Evolutionary conservation across 2,329 filamentous ascomycete species (phyloP), one percentile per base, ranked within the genome.

Genomic region (Phoma sp.): DNA sequence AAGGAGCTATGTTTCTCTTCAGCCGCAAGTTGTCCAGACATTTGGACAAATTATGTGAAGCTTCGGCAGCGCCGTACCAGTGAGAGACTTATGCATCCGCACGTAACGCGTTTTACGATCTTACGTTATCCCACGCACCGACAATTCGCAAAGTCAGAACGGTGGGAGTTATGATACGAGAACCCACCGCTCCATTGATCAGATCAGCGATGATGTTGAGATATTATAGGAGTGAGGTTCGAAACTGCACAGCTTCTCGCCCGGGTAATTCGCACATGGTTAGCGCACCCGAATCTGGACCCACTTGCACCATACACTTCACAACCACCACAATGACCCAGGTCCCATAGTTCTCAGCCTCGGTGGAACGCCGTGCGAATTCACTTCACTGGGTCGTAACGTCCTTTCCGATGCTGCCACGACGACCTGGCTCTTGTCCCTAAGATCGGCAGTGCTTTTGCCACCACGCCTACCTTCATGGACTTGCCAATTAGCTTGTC

Each of bases 401-500:
- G 4, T 9, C 32, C 26, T n/a, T 9, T 14, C 14, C 29, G 23
- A 42, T 42, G 23, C 42, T 47, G 30, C 15, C 37, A 32, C 11
- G 10, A 26, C 5, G 17, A 29, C 12, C n/a, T 9, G 14, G 6
- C 1, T 14, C 15, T 36, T 30, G 36, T 18, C 17, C 15, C 40
- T 34, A 17, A 18, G 14, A 21, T 23, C 17, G 7, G 9, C 34
- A 15, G 5, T 18, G 23, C n/a, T 25, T 23, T 42, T 9, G 37
- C 37, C 36, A 53, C 40, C 46, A 34, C 18, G 21, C 29, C 47
- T 17, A 25, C 29, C 21, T 21, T 7, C 36, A 66, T 67, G 59
- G 54, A 53, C 12, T 36, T 53, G 3, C 64, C 60, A 20, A 30
- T 56, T 7, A 65, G 64, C 47, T 61, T 69, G 17, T 34, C 48